Base-by-base conservation (phyloP, 108 stramenopile genomes). In the Nannochloropsis salina region DNA sequence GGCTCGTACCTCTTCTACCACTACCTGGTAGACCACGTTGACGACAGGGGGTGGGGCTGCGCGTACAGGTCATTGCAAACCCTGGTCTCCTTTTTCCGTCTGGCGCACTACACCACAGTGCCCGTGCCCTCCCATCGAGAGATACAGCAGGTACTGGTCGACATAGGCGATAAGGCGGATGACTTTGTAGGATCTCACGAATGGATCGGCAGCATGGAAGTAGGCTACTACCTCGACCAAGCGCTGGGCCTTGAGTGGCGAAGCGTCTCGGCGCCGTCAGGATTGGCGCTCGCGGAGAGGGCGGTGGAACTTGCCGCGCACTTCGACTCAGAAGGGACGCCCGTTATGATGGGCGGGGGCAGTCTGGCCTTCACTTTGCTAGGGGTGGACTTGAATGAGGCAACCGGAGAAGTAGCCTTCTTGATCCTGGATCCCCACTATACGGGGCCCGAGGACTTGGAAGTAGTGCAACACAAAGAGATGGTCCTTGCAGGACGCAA, bases 271-370 rank as follows among this genome's bases (percentile, higher is more conserved):
- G 61, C n/a, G 6, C 61, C 61, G 15, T 74, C 61, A n/a, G 61
- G 61, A 74, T n/a, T n/a, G 20, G 61, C 0, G 61, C 61, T 74
- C n/a, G 61, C 61, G 61, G 61, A 3, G n/a, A 74, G 61, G 8
- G 61, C 61, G 15, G 1, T 2, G n/a, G 61, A 74, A 6, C n/a
- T 74, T 4, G 61, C 61, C 61, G 61, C 61, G n/a, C 61, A 74
- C n/a, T 74, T 74, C n/a, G 61, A 74, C 61, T n/a, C 61, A n/a
- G 20, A 74, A 74, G 61, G 61, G n/a, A 74, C 61, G 61, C 61
- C 61, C 2, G n/a, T 74, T n/a, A 74, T 74, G 61, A 74, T 74
- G 61, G 61, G 61, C n/a, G 61, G 61, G 61, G 61, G 61, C 61
- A 74, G 61, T 6, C 61, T 74, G n/a, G 61, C 61, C n/a, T 74